Base-by-base conservation (phyloP, 1,284 basidiomycete species). In the Lentinus polychrous region DNA sequence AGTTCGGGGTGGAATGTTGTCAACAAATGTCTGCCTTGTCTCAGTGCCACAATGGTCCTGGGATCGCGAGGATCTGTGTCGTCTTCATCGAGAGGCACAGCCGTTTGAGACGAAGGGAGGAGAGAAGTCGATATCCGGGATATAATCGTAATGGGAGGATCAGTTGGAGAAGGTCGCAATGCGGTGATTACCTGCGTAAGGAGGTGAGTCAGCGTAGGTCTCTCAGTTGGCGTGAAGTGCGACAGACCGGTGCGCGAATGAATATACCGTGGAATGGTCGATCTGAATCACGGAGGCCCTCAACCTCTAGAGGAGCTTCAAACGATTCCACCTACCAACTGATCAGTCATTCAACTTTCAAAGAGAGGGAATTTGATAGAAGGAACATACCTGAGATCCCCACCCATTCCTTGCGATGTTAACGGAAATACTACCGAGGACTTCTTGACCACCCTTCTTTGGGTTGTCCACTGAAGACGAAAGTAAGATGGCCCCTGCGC, bases 1-100 rank as follows among this genome's bases (percentile, higher is more conserved):
- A 98, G 72, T 67, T 98, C 95, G 0, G 95, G 95, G 62, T 98
- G 95, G 72, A 98, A 98, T 2, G 85, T 91, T 1, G 94, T 95
- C 24, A 94, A 76, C 45, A 98, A 71, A 61, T 94, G 84, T 35
- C 74, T 74, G 15, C 93, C 93, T 64, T 96, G 91, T 10, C 85
- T 78, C 14, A 96, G 67, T 20, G 94, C 94, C 43, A 98, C 94
- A 51, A 91, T 79, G 7, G 78, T 84, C 56, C 74, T 81, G 48
- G 78, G 75, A 59, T 79, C 83, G 20, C 59, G 58, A 1, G 62
- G 62, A 55, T 76, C 69, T 1, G 66, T 65, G 51, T 71, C 65
- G 48, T 60, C 68, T 50, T 67, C 66, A 41, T 68, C 58, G 7
- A 52, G 32, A 17, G 55, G 41, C 1, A 60, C 53, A 10, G 59